Evolutionary conservation across 345 rosid genomes (phyloP).

Genomic region (Murraya koenigii): DNA sequence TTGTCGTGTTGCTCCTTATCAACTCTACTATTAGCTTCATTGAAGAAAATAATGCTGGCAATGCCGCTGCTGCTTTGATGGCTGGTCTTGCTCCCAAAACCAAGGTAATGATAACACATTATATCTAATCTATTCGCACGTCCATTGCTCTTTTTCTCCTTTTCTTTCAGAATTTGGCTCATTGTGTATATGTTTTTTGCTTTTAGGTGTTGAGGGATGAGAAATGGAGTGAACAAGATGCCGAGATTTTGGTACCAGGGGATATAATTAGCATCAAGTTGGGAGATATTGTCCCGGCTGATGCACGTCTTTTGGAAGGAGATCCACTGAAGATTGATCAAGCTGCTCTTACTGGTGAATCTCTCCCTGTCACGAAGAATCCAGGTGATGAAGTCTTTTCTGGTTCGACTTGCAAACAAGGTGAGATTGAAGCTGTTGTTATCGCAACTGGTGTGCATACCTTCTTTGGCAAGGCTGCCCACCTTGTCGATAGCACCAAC

Average conservation of each 20-base stretch:
- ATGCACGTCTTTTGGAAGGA: slow-evolving; percentile 90
- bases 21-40: slow-evolving; percentile 94
- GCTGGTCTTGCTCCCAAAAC: slow-evolving; percentile 92
- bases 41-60: slow-evolving; percentile 94
- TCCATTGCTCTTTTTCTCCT: not conserved
- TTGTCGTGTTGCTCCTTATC: slow-evolving; percentile 60
- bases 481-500: slow-evolving; percentile 89
- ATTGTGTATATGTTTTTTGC: not conserved
- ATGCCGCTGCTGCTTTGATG: slow-evolving; percentile 96
- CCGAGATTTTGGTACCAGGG: slow-evolving; percentile 82
- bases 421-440: slow-evolving; percentile 90
- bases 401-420: slow-evolving; percentile 95
- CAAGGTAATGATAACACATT: slow-evolving; percentile 42
- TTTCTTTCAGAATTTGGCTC: not conserved
- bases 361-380: slow-evolving; percentile 69
- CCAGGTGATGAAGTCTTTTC: slow-evolving; percentile 79
- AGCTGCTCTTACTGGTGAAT: slow-evolving; percentile 90
- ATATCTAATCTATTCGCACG: not conserved
- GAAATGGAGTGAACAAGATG: slow-evolving; percentile 81
- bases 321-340: slow-evolving; percentile 93
- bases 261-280: slow-evolving; percentile 85
- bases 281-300: slow-evolving; percentile 90
- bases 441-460: slow-evolving; percentile 94
- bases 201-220: slow-evolving; percentile 76
- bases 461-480: slow-evolving; percentile 97